phyloP scores from a whole-genome alignment of 106 monocot genomes.

The Allium fistulosum region DNA sequence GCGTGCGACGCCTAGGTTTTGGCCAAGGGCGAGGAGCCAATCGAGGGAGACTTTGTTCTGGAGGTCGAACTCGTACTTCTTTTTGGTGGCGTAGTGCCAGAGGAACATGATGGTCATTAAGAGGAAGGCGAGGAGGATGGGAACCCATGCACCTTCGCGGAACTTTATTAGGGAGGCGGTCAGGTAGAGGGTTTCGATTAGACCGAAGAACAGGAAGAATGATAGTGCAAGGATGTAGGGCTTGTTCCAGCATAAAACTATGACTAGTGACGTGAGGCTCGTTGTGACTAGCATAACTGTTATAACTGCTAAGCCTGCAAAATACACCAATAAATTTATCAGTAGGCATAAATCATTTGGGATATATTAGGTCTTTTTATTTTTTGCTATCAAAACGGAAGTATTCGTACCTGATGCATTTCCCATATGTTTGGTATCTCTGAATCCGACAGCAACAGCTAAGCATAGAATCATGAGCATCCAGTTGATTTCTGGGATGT shows the following conservation, averaged over 20 bases:
- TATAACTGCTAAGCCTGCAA: conserved; percentile 63
- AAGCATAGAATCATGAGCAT: conserved; percentile 62
- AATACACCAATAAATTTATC: neutral
- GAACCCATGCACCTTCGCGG: conserved; percentile 63
- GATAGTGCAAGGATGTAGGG: conserved; percentile 31
- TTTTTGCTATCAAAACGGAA: too few species aligned
- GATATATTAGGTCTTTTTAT: too few species aligned
- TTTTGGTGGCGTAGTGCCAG: conserved; percentile 65
- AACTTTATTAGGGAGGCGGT: conserved; percentile 71
- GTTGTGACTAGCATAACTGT: conserved; percentile 69
- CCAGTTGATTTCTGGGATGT: conserved; percentile 76
- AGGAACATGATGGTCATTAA: conserved; percentile 57
- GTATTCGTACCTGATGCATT: conserved; percentile 55
- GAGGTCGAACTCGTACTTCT: conserved; percentile 59
- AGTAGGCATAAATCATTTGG: too few species aligned
- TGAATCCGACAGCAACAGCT: conserved; percentile 59
- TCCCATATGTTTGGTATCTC: conserved; percentile 61
- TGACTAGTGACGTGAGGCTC: conserved; percentile 56
- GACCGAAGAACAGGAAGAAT: conserved; percentile 58
- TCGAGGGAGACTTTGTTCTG: conserved; percentile 67
- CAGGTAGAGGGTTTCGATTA: conserved; percentile 51
- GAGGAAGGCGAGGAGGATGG: conserved; percentile 51
- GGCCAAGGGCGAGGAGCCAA: conserved; percentile 56
- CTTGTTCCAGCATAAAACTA: conserved; percentile 59
- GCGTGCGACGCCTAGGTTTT: conserved; percentile 50